phyloP scores from a whole-genome alignment of 2,329 filamentous ascomycete species.

The Byssothecium circinans region DNA sequence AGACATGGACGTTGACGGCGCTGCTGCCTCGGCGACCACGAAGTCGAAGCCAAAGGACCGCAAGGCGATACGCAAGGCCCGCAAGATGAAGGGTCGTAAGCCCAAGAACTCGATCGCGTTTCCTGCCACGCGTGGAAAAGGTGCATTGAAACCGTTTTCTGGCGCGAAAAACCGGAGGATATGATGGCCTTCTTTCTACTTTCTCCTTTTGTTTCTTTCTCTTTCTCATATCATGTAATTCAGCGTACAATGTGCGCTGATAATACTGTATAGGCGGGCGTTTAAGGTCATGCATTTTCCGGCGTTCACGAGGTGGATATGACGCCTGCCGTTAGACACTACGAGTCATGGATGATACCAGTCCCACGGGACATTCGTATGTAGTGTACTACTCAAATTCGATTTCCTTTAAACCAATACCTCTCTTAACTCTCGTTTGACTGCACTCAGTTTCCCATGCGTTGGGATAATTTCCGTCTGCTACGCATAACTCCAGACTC shows the following conservation, averaged over 20 bases:
- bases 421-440: background rate
- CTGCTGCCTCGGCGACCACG: constrained; percentile 15
- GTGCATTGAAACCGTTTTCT: constrained; percentile 39
- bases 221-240: background rate
- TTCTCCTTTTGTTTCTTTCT: background rate
- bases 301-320: constrained; percentile 20
- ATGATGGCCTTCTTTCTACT: constrained; percentile 16
- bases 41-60: constrained; percentile 39
- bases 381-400: background rate
- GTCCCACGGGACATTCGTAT: constrained; percentile 8
- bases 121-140: constrained; percentile 35
- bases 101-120: constrained; percentile 45
- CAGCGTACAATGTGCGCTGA: background rate
- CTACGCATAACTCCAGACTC: too few species aligned
- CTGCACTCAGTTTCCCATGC: too few species aligned
- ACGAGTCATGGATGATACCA: constrained; percentile 31
- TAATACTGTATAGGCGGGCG: background rate
- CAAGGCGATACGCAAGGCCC: constrained; percentile 26
- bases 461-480: too few species aligned
- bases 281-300: background rate
- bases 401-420: background rate
- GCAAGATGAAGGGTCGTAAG: constrained; percentile 43
- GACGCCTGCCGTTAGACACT: constrained; percentile 14
- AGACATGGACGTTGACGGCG: constrained; percentile 47
- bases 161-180: constrained; percentile 28